Percentiles rank a stretch among this genome's conserved stretches.
These are phyloP conservation scores for Cryoendolithus antarcticus DNA, from an alignment of 2,329 filamentous ascomycete species.

Conservation along the genomic window DNA sequence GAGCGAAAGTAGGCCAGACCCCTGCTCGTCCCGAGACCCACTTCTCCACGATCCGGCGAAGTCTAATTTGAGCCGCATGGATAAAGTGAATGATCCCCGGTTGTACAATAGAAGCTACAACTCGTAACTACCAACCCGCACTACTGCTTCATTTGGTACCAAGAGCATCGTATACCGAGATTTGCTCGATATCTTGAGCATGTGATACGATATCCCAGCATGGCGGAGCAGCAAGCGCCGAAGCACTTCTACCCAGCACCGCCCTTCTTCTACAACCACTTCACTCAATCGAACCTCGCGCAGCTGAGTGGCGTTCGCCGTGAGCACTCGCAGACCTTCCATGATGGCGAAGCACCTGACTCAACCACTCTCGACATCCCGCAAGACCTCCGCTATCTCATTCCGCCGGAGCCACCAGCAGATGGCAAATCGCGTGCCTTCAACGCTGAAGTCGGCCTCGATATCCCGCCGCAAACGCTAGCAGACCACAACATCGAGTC, in stretches of 20 bases:
- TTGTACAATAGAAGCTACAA: too few species aligned
- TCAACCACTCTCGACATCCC: slow-evolving; percentile 37
- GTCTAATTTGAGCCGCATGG: too few species aligned
- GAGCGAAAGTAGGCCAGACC: too few species aligned
- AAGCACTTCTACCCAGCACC: slow-evolving; percentile 69
- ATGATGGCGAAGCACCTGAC: too few species aligned
- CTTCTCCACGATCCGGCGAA: too few species aligned
- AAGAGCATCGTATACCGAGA: too few species aligned
- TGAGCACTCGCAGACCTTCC: slow-evolving; percentile 6
- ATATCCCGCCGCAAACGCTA: slow-evolving; percentile 53
- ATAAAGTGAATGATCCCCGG: too few species aligned
- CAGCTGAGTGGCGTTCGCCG: slow-evolving; percentile 34
- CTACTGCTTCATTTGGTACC: too few species aligned
- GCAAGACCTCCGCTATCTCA: slow-evolving; percentile 59
- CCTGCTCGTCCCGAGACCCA: too few species aligned
- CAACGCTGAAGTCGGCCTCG: slow-evolving; percentile 50
- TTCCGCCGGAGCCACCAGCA: slow-evolving; percentile 63
- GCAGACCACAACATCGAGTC: slow-evolving; percentile 59
- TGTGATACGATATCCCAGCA: slow-evolving; percentile 19
- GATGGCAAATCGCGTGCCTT: slow-evolving; percentile 65
- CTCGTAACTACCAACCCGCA: too few species aligned
- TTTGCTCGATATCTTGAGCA: too few species aligned
- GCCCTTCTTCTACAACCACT: slow-evolving; percentile 80
- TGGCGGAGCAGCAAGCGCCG: slow-evolving; percentile 46
- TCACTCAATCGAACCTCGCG: slow-evolving; percentile 62